Evolutionary conservation across 257 asterid genomes (phyloP).

Genomic region (Mitragyna speciosa): DNA sequence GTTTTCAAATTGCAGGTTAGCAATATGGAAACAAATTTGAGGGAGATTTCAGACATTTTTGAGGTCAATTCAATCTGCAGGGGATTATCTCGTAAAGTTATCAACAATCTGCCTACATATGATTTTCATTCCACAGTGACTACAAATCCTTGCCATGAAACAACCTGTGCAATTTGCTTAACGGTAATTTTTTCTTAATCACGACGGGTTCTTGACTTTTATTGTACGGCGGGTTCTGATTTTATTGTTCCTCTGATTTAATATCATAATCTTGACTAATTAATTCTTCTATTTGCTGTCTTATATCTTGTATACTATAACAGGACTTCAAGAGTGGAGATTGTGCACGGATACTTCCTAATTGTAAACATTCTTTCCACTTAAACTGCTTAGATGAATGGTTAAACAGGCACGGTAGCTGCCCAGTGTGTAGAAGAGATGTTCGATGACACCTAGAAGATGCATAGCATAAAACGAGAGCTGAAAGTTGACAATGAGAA

Average conservation of each 20-base stretch:
- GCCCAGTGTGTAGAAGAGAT: slow-evolving; percentile 76
- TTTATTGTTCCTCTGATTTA: too few relatives aligned
- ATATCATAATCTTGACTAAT: too few relatives aligned
- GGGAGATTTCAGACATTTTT: slow-evolving; percentile 80
- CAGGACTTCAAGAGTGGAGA: slow-evolving; percentile 78
- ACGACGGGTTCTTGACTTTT: too few relatives aligned
- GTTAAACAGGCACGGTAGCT: slow-evolving; percentile 66
- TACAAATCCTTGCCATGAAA: slow-evolving; percentile 25
- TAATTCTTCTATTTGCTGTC: background rate
- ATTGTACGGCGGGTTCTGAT: too few relatives aligned
- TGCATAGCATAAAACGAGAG: background rate
- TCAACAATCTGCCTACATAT: slow-evolving; percentile 49
- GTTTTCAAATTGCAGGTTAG: slow-evolving; percentile 48
- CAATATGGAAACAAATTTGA: slow-evolving; percentile 63
- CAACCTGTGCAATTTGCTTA: slow-evolving; percentile 71
- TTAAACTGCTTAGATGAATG: slow-evolving; percentile 72
- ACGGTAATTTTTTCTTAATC: slow-evolving; percentile 41
- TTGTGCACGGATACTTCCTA: slow-evolving; percentile 48
- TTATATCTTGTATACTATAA: background rate
- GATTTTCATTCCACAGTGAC: slow-evolving; percentile 29
- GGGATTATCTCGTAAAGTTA: slow-evolving; percentile 59
- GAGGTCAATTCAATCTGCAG: slow-evolving; percentile 49
- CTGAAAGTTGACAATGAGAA: background rate
- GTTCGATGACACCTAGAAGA: slow-evolving; percentile 18
- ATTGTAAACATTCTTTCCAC: slow-evolving; percentile 73